Conservation (phyloP, 192 early-diverging fungal species). For the Umbelopsis sp. region DNA sequence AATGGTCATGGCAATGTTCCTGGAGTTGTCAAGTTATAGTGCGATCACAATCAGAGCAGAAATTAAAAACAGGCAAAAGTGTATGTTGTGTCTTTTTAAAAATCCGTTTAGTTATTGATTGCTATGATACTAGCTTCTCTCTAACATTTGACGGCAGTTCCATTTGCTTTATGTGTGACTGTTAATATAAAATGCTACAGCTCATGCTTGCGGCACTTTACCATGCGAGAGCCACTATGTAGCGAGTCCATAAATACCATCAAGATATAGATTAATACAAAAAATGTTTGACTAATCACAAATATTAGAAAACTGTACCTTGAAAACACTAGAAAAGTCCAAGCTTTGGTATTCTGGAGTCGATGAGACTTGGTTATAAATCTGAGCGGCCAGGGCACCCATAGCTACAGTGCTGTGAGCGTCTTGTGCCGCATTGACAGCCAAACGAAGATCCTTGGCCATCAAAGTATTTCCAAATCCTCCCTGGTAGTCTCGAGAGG, state of each 20-base stretch:
- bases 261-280: too few relatives aligned
- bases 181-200: too few relatives aligned
- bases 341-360: constrained; percentile 69
- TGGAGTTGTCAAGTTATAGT: too few relatives aligned
- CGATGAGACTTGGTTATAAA: constrained; percentile 78
- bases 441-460: constrained; percentile 93
- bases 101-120: too few relatives aligned
- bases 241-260: neutral
- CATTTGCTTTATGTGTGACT: too few relatives aligned
- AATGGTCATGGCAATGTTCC: too few relatives aligned
- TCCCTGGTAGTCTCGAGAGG: constrained; percentile 79
- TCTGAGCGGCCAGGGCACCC: constrained; percentile 76
- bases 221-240: constrained; percentile 5
- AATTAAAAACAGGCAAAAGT: too few relatives aligned
- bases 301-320: constrained; percentile 36
- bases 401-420: constrained; percentile 68
- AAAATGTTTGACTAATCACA: too few relatives aligned
- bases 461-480: constrained; percentile 90
- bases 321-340: constrained; percentile 84
- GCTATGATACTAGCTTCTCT: too few relatives aligned
- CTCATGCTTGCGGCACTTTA: neutral
- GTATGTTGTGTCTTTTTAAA: too few relatives aligned
- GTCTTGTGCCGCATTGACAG: constrained; percentile 83
- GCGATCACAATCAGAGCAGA: too few relatives aligned
- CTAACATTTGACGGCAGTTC: too few relatives aligned